These are phyloP conservation scores for Alternaria sp. DNA, from an alignment of 2,329 filamentous ascomycete species.

Conservation along the genomic window DNA sequence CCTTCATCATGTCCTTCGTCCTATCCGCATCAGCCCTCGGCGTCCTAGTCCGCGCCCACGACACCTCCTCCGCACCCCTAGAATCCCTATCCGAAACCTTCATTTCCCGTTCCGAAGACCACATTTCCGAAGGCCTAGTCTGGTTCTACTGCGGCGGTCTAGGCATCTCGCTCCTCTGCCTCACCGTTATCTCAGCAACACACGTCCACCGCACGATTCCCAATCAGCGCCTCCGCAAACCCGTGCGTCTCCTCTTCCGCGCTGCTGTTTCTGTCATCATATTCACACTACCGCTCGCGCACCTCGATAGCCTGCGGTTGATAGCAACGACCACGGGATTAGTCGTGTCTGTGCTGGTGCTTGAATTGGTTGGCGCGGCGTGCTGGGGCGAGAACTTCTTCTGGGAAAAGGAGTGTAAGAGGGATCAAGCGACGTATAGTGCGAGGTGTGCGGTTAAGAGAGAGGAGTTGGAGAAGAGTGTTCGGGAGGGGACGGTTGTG, in stretches of 20 bases:
- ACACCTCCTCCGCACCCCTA: constrained; percentile 57
- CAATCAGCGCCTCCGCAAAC: constrained; percentile 58
- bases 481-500: constrained; percentile 37
- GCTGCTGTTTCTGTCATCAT: constrained; percentile 59
- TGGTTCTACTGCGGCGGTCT: constrained; percentile 71
- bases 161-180: constrained; percentile 61
- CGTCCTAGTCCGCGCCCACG: constrained; percentile 64
- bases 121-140: constrained; percentile 61
- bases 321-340: constrained; percentile 50
- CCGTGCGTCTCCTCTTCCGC: constrained; percentile 60
- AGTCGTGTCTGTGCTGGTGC: constrained; percentile 40
- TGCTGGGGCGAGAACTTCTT: constrained; percentile 38
- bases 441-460: constrained; percentile 39
- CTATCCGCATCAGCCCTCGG: constrained; percentile 65
- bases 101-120: constrained; percentile 54
- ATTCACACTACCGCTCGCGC: constrained; percentile 61
- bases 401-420: constrained; percentile 30
- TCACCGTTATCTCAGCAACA: constrained; percentile 61
- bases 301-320: constrained; percentile 47
- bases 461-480: constrained; percentile 39
- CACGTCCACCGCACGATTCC: constrained; percentile 63
- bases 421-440: constrained; percentile 36
- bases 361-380: constrained; percentile 45
- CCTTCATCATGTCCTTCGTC: constrained; percentile 69
- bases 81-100: constrained; percentile 60